Evolutionary conservation across 192 early-diverging fungal genomes (phyloP).

Genomic region (Geranomyces variabilis): DNA sequence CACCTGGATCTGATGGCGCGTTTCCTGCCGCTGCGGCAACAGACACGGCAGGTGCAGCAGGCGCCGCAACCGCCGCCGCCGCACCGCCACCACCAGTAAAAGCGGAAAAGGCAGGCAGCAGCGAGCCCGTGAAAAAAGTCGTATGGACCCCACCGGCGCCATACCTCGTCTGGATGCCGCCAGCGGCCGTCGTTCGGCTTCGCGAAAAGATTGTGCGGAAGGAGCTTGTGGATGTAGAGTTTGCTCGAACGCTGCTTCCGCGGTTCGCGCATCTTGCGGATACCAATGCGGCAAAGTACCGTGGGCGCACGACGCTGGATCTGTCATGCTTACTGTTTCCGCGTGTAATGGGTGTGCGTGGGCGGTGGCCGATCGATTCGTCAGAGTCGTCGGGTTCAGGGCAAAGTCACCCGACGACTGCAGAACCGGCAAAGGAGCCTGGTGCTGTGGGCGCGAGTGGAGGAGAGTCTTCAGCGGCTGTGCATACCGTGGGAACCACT

Average conservation of each 20-base stretch:
- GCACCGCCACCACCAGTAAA: slow-evolving; percentile 3
- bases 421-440: background rate
- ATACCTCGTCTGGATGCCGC: slow-evolving; percentile 52
- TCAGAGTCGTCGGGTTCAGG: background rate
- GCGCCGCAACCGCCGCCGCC: slow-evolving; percentile 1
- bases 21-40: background rate
- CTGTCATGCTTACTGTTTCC: slow-evolving; percentile 52
- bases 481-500: background rate
- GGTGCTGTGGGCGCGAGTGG: background rate
- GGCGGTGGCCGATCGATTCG: slow-evolving; percentile 38
- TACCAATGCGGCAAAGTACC: slow-evolving; percentile 45
- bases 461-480: background rate
- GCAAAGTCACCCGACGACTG: slow-evolving; percentile 1
- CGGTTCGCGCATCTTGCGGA: slow-evolving; percentile 53
- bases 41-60: background rate
- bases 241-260: slow-evolving; percentile 52
- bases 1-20: slow-evolving; percentile 1
- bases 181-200: slow-evolving; percentile 49
- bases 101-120: slow-evolving; percentile 23
- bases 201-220: slow-evolving; percentile 51
- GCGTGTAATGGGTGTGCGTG: slow-evolving; percentile 49
- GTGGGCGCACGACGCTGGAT: slow-evolving; percentile 50
- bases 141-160: slow-evolving; percentile 29
- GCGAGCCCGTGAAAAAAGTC: slow-evolving; percentile 50
- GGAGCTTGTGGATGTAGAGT: slow-evolving; percentile 53